Conservation (phyloP, 768 basidiomycete genomes). For the Mrakia gelida region DNA sequence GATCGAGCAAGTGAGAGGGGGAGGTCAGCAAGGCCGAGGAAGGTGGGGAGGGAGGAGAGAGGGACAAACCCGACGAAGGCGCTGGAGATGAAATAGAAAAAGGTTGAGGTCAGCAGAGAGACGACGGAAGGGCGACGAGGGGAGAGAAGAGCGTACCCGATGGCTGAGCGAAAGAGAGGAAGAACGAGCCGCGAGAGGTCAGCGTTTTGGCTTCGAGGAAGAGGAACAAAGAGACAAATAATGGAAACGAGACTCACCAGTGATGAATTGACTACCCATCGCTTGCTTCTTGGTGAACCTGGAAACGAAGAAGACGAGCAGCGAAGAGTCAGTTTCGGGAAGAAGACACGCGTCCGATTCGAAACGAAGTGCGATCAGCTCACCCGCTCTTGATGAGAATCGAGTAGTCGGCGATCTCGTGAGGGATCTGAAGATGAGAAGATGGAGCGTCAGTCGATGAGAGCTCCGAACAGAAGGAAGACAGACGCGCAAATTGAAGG, state of each 20-base stretch:
- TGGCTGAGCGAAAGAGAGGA: conserved; percentile 35
- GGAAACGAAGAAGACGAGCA: background rate
- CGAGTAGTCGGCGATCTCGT: conserved; percentile 97
- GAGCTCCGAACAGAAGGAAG: background rate
- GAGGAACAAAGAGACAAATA: conserved; percentile 28
- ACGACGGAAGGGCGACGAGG: background rate
- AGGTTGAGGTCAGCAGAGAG: background rate
- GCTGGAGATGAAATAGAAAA: background rate
- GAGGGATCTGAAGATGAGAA: conserved; percentile 71
- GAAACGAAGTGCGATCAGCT: background rate
- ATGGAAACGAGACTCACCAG: conserved; percentile 49
- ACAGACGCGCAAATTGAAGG: no score
- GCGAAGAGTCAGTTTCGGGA: conserved; percentile 42
- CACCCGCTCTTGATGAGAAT: conserved; percentile 57
- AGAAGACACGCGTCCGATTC: background rate
- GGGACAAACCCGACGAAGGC: background rate
- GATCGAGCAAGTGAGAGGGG: conserved; percentile 58
- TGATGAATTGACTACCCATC: conserved; percentile 88
- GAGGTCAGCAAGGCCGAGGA: conserved; percentile 44
- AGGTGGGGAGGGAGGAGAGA: background rate
- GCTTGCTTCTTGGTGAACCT: conserved; percentile 87
- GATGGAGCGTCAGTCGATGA: no score
- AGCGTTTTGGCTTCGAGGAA: conserved; percentile 3
- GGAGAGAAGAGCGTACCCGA: background rate
- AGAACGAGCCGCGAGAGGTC: conserved; percentile 44